Evolutionary conservation across 2,329 filamentous ascomycete species (phyloP), one percentile per base, ranked within the genome.

Genomic region (Cercospora zeina): DNA sequence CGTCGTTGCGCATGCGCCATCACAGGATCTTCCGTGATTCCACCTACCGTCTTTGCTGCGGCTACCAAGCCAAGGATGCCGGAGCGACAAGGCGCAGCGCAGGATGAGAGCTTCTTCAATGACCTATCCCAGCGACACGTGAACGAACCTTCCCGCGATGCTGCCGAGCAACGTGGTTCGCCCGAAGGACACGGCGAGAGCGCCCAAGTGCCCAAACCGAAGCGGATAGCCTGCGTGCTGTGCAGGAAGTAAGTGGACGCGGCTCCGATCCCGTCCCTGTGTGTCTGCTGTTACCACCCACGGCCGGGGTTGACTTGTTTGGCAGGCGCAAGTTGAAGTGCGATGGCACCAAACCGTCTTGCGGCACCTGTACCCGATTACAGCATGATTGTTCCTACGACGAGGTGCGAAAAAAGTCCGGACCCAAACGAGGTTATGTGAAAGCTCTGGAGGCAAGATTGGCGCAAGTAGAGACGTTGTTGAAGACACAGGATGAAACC

Each of bases 161-260:
- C 45, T 75, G 76, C 64, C 82, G 83, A 68, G 86, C 87, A 66
- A 81, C 91, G 21, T 88, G 89, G 49, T 65, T 82, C 91, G n/a
- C 88, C 89, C 45, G 66, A 67, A 11, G 62, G 64, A 39, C 54
- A 30, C 47, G 57, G 49, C 31, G 64, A 63, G 21, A 72, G 71
- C 60, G 72, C 70, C 33, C 70, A 72, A 39, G 63, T 75, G 3
- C 74, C 75, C 10, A 81, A 80, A 65, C 71, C 75, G n/a, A 97
- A 97, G 81, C 86, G 93, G 69, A 89, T 97, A 71, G 95, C 95
- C 37, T 99, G 95, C 76, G 90, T 96, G 73, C 87, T 97, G 65
- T 99, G 95, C 75, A 84, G 93, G 71, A 55, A 55, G 53, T 55
- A 42, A 42, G 53, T 55, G 16, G 34, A 42, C 9, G n/a, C 53